These are phyloP conservation scores for Meripilus lineatus DNA, from an alignment of 1,284 basidiomycete genomes.

Conservation along the genomic window DNA sequence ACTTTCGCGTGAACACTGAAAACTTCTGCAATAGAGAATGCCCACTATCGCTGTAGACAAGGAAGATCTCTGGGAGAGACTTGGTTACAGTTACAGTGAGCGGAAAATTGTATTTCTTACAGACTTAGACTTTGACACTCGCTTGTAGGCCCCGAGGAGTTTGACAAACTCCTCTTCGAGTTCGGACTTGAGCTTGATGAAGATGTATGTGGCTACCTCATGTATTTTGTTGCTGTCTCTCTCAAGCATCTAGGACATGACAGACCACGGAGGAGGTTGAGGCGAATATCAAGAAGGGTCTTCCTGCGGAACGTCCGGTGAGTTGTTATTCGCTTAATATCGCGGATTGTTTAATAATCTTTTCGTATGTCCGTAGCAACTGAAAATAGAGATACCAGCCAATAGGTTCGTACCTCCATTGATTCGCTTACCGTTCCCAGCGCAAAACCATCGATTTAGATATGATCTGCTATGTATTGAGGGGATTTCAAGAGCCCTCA, in stretches of 20 bases:
- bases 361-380: slow-evolving; percentile 70
- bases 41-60: slow-evolving; percentile 96
- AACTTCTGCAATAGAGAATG: too few relatives aligned
- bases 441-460: slow-evolving; percentile 39
- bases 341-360: not conserved
- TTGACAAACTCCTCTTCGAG: slow-evolving; percentile 95
- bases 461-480: slow-evolving; percentile 98
- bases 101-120: too few relatives aligned
- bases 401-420: slow-evolving; percentile 57
- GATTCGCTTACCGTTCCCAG: slow-evolving; percentile 1
- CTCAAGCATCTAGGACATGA: slow-evolving; percentile 2
- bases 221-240: not conserved
- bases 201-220: slow-evolving; percentile 63
- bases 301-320: slow-evolving; percentile 80
- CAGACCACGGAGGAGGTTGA: slow-evolving; percentile 90
- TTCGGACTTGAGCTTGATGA: slow-evolving; percentile 98
- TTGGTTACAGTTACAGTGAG: slow-evolving; percentile 83
- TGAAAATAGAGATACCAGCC: slow-evolving; percentile 98
- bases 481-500: slow-evolving; percentile 87
- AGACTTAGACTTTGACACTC: slow-evolving; percentile 7
- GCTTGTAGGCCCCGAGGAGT: slow-evolving; percentile 79
- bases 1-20: too few relatives aligned
- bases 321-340: slow-evolving; percentile 20
- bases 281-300: slow-evolving; percentile 74
- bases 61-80: slow-evolving; percentile 85